Conservation (phyloP, 768 basidiomycete genomes). For the Erythrobasidium yunnanense region DNA sequence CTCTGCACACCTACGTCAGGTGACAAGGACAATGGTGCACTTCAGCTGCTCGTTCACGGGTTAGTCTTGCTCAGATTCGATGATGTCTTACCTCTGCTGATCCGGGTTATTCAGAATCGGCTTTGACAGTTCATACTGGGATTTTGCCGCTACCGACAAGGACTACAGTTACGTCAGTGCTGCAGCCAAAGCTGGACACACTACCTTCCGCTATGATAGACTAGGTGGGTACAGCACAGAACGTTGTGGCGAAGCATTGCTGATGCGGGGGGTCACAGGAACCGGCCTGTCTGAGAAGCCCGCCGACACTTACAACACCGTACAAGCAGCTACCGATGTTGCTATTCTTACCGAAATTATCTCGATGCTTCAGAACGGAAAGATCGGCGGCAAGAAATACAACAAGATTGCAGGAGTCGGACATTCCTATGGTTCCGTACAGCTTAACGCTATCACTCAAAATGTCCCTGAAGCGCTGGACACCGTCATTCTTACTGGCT, state of each 20-base stretch:
- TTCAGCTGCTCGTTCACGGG: conserved; percentile 34
- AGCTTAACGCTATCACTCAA: conserved; percentile 25
- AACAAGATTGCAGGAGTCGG: conserved; percentile 29
- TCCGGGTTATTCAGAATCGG: conserved; percentile 5
- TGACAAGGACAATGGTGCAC: conserved; percentile 10
- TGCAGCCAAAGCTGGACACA: conserved; percentile 26
- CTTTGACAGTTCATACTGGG: conserved; percentile 28
- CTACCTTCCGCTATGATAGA: conserved; percentile 33
- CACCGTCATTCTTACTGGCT: conserved; percentile 29
- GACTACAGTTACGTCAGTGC: conserved; percentile 25
- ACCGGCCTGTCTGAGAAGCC: conserved; percentile 30
- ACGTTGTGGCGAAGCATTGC: background rate
- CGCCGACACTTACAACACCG: conserved; percentile 16
- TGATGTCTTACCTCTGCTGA: background rate
- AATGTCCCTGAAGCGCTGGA: conserved; percentile 17
- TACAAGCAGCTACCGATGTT: conserved; percentile 22
- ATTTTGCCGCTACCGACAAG: conserved; percentile 14
- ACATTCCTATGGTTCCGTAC: conserved; percentile 33
- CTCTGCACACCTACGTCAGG: conserved; percentile 26
- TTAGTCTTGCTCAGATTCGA: background rate
- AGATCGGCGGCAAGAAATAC: conserved; percentile 25
- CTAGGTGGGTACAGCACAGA: conserved; percentile 1
- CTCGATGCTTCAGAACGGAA: conserved; percentile 15
- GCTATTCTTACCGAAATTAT: conserved; percentile 28
- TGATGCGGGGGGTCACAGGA: too few relatives aligned